Evolutionary conservation across 768 basidiomycete genomes (phyloP), one percentile per base, ranked within the genome.

Genomic region (Termitomyces eurrhizus): DNA sequence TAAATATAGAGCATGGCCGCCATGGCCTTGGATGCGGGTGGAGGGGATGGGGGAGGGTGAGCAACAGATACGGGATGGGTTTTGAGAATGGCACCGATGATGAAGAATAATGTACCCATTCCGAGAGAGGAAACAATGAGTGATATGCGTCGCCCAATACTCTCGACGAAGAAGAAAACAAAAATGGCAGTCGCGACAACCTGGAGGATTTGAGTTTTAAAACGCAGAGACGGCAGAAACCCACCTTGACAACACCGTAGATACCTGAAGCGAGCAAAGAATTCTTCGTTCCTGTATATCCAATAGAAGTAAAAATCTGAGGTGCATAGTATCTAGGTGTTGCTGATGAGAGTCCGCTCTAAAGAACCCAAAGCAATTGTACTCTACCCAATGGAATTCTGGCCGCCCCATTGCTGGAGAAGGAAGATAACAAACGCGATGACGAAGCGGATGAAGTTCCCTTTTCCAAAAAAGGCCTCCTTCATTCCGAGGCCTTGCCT

Each of bases 1-100:
- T 90, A 95, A 57, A 94, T 83, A 69, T 94, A 95, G 33, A 94
- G 73, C 84, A 92, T 84, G 2, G 85, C 90, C 3, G 92, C 92
- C 92, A 93, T 94, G 0, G 81, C 93, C 70, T 88, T 85, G 1
- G 88, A 75, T 74, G 88, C 79, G 1, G 84, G 78, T 0, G 86
- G 68, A 0, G 82, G 80, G 3, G 68, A 69, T 7, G 75, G 66
- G 4, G 66, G 62, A 32, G 62, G 54, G 18, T 32, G 5, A n/a
- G 6, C 58, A 52, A 65, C 70, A 1, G 72, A 66, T 35, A 49
- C 44, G 2, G 89, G 89, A 71, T 90, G 84, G 2, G 86, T 87
- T 77, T 92, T 92, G 71, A 93, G 82, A 62, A 93, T 82, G 16
- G 91, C 88, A 21, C 92, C 93, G 65, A 93, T 83, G 73, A 93